phyloP scores from a whole-genome alignment of 495 filamentous ascomycete genomes.

The Clohesyomyces aquaticus region DNA sequence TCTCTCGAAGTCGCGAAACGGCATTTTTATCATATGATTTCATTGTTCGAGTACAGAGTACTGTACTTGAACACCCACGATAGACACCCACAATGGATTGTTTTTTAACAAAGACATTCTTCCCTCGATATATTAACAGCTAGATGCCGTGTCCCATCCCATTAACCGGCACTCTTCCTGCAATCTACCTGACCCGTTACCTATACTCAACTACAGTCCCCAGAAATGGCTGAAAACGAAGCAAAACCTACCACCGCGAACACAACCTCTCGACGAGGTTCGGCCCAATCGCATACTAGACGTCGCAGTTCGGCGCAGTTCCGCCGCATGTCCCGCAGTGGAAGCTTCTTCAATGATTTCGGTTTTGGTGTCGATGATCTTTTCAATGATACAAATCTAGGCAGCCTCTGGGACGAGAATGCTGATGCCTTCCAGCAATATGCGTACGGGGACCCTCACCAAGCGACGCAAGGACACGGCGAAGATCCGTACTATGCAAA shows the following conservation, averaged over 20 bases:
- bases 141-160: slow-evolving; percentile 1
- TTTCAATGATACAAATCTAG: no score
- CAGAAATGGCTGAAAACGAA: not conserved
- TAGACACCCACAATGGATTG: slow-evolving; percentile 2
- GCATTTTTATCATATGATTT: not conserved
- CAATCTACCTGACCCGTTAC: not conserved
- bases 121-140: slow-evolving; percentile 20
- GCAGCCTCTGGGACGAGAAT: not conserved
- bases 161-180: not conserved
- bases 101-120: slow-evolving; percentile 18
- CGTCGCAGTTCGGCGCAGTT: not conserved
- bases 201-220: not conserved
- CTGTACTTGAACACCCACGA: not conserved
- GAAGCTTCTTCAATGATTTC: not conserved
- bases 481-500: not conserved
- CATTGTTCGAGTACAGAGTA: slow-evolving; percentile 4
- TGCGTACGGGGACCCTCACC: not conserved
- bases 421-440: not conserved
- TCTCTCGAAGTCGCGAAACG: no score
- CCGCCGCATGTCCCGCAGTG: not conserved
- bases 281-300: slow-evolving; percentile 4
- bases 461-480: not conserved
- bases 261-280: not conserved
- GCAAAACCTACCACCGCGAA: not conserved
- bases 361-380: no score